Evolutionary conservation across 768 basidiomycete species (phyloP).

Genomic region (Suillus subaureus): DNA sequence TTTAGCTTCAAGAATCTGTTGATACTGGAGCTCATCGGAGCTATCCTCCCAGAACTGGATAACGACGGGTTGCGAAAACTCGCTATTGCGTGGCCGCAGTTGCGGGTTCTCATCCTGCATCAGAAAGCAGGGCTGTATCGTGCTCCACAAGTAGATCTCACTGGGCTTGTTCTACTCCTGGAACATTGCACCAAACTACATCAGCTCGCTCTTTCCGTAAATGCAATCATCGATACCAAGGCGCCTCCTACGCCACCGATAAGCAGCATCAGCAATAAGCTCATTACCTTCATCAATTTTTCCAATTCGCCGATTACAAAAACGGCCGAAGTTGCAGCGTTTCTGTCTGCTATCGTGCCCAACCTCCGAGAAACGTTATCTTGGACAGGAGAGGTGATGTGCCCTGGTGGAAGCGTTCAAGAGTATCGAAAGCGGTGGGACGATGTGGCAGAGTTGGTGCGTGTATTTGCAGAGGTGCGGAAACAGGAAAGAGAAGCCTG

Average conservation of each 20-base stretch:
- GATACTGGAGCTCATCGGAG: constrained; percentile 25
- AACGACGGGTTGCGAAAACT: constrained; percentile 27
- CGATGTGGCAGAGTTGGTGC: neutral
- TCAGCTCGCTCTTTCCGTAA: constrained; percentile 15
- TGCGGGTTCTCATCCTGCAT: constrained; percentile 28
- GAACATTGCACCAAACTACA: constrained; percentile 3
- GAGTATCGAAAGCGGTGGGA: constrained; percentile 2
- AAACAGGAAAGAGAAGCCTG: constrained; percentile 4
- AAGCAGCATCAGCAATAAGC: constrained; percentile 7
- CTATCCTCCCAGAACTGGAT: constrained; percentile 18
- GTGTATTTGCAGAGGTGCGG: constrained; percentile 4
- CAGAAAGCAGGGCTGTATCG: neutral
- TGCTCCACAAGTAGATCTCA: neutral
- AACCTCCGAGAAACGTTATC: constrained; percentile 31
- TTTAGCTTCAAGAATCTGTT: constrained; percentile 25
- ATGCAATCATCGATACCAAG: constrained; percentile 32
- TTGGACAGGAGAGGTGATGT: constrained; percentile 19
- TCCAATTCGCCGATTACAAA: constrained; percentile 34
- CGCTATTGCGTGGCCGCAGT: constrained; percentile 28
- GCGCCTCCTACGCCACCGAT: constrained; percentile 10
- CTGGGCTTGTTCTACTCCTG: constrained; percentile 2
- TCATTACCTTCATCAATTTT: constrained; percentile 29
- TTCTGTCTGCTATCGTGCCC: constrained; percentile 31
- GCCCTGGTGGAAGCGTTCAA: neutral
- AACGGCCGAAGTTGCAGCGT: constrained; percentile 27